These are phyloP conservation scores for Ophiocordyceps camponoti-floridani DNA, from an alignment of 2,329 filamentous ascomycete species.

Conservation along the genomic window DNA sequence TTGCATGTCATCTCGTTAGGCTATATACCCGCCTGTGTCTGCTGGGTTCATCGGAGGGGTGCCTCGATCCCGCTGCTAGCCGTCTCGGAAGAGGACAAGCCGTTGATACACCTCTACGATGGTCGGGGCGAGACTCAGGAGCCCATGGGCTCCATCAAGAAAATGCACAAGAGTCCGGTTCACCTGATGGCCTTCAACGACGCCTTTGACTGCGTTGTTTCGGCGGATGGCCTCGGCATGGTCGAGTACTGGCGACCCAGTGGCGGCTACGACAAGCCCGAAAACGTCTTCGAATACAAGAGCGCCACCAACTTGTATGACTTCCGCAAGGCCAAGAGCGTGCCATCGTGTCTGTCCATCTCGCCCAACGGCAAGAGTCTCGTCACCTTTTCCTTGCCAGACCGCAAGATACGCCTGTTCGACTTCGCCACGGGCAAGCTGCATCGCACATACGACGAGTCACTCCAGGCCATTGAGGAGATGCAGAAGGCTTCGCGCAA, in stretches of 20 bases:
- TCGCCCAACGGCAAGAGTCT: constrained; percentile 79
- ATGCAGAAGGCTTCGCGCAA: constrained; percentile 84
- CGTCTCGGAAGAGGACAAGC: constrained; percentile 57
- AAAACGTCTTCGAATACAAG: constrained; percentile 83
- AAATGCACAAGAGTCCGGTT: constrained; percentile 67
- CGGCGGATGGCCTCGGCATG: constrained; percentile 81
- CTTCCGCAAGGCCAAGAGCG: constrained; percentile 87
- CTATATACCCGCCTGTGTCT: constrained; percentile 59
- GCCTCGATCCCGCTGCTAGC: constrained; percentile 78
- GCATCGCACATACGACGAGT: constrained; percentile 88
- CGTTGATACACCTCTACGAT: constrained; percentile 69
- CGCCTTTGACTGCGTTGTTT: constrained; percentile 75
- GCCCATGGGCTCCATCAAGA: constrained; percentile 60
- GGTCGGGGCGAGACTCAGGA: constrained; percentile 65
- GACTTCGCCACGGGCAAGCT: constrained; percentile 82
- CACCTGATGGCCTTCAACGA: constrained; percentile 81
- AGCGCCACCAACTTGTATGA: constrained; percentile 89
- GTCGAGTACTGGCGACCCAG: constrained; percentile 87
- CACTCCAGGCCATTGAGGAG: constrained; percentile 68
- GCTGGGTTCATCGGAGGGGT: constrained; percentile 80
- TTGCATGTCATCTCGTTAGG: constrained; percentile 67
- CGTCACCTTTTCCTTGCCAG: constrained; percentile 77
- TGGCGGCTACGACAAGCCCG: constrained; percentile 72
- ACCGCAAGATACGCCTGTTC: constrained; percentile 83
- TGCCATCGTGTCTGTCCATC: constrained; percentile 64